Base-by-base conservation (phyloP, 2,329 filamentous ascomycete genomes). In the Aspergillus intermedius region DNA sequence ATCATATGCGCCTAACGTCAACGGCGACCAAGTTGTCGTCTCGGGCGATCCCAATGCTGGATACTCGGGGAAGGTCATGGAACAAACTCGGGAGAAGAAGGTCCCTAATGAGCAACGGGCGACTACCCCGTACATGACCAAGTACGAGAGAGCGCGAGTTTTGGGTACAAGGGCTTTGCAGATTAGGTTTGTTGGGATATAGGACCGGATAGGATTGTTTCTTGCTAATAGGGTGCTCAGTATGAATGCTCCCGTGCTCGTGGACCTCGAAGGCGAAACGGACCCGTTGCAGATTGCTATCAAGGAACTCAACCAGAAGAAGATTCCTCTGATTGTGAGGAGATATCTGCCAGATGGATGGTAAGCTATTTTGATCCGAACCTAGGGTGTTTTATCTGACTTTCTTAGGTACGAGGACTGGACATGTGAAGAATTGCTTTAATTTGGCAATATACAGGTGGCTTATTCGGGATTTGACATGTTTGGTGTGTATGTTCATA, bases 111-210 rank as follows among this genome's bases (percentile, higher is more conserved):
- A 91, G 57, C 82, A 95, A 72, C 83, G 93, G 61, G 87, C 82
- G 21, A 98, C 93, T 7, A 98, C 93, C 23, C 93, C 91, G 2
- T 98, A 96, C 74, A 95, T 98, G 91, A 98, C 93, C 58, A 98
- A 98, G 76, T 98, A 98, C 73, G 93, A 98, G 78, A 82, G 85
- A 60, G 93, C 93, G 54, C 84, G 93, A 65, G 91, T 98, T 51
- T 74, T 98, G 55, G 93, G 93, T 43, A 97, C 93, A 37, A 80
- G 93, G 58, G 93, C 93, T 37, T 72, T 97, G 66, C 93, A 98
- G 73, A 97, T 98, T 66, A 96, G 89, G 89, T 94, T 71, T 47
- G 82, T 62, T 46, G 30, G 12, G 21, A 13, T 6, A n/a, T 9
- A 10, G 17, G 32, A 7, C 17, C 15, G 25, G 17, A 22, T 32